Evolutionary conservation across 2,329 filamentous ascomycete species (phyloP).

Genomic region (Cytospora piceicola): DNA sequence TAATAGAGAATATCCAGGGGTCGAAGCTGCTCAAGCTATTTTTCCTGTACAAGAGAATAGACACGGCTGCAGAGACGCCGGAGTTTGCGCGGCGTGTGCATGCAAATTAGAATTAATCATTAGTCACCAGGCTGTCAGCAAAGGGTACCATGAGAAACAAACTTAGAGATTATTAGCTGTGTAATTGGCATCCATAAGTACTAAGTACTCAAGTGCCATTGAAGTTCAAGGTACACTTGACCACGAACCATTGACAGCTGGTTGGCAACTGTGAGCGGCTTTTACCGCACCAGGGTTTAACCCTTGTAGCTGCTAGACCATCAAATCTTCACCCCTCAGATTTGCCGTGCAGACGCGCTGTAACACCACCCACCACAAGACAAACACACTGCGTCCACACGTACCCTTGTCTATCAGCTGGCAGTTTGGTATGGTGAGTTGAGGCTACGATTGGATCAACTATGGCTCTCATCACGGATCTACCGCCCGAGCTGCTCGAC

Average conservation of each 20-base stretch:
- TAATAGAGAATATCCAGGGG: too few relatives aligned
- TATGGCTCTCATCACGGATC: conserved; percentile 17
- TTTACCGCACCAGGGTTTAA: neutral
- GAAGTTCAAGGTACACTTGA: too few relatives aligned
- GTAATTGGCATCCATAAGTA: neutral
- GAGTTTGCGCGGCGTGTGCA: too few relatives aligned
- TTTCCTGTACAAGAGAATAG: too few relatives aligned
- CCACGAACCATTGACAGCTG: neutral
- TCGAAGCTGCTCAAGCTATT: too few relatives aligned
- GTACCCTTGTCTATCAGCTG: neutral
- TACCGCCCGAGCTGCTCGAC: conserved; percentile 18
- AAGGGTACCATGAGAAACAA: too few relatives aligned
- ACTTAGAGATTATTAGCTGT: too few relatives aligned
- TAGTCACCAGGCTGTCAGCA: too few relatives aligned
- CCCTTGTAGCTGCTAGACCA: neutral
- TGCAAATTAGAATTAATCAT: too few relatives aligned
- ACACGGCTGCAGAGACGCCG: too few relatives aligned
- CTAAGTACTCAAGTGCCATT: too few relatives aligned
- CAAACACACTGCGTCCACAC: neutral
- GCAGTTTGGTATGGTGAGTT: neutral
- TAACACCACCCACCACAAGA: neutral
- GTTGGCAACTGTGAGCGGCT: neutral
- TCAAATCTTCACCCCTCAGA: neutral
- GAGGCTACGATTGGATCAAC: neutral
- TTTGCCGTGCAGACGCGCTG: neutral